Evolutionary conservation across 2,329 filamentous ascomycete species (phyloP), one percentile per base, ranked within the genome.

Genomic region (Aspergillus latus): DNA sequence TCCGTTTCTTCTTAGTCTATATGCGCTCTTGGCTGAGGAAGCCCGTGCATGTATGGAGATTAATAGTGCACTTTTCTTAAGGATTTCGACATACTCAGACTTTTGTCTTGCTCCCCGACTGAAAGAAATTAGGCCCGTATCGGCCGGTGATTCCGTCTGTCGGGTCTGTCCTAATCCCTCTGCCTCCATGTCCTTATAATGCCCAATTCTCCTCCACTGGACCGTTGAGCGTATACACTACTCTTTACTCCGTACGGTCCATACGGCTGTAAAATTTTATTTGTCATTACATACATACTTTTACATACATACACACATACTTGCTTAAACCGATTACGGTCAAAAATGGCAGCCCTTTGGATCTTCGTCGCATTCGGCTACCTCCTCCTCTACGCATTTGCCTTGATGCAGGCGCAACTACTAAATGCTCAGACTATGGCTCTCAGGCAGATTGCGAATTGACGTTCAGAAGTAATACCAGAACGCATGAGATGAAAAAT

Each of bases 321-420:
- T 21, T 21, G 21, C 21, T 21, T 21, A 21, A 21, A 21, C 21
- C 21, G 21, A 21, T 21, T 21, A 37, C 34, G 10, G 34, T 13
- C 10, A 5, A 13, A 37, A 37, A 72, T 72, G 69, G 69, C 58
- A 15, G 52, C 59, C 5, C 52, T 72, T 40, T 72, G 69, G 68
- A 58, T 72, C 39, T 68, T 72, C 54, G 67, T 72, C n/a, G 69
- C 66, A 29, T 62, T 72, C 37, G 68, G 69, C 15, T 72, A 72
- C 56, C 55, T 72, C 49, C 64, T 72, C 13, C 62, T 72, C 15
- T 72, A 72, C 54, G 70, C 69, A 21, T 72, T 72, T 52, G 70
- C 70, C n/a, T 57, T 59, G 6, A 49, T 66, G 45, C 62, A 68
- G 57, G 52, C 26, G 13, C 29, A 47, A 47, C n/a, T 50, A 39